Conservation (phyloP, 2,329 filamentous ascomycete genomes). For the Shiraia bambusicola region DNA sequence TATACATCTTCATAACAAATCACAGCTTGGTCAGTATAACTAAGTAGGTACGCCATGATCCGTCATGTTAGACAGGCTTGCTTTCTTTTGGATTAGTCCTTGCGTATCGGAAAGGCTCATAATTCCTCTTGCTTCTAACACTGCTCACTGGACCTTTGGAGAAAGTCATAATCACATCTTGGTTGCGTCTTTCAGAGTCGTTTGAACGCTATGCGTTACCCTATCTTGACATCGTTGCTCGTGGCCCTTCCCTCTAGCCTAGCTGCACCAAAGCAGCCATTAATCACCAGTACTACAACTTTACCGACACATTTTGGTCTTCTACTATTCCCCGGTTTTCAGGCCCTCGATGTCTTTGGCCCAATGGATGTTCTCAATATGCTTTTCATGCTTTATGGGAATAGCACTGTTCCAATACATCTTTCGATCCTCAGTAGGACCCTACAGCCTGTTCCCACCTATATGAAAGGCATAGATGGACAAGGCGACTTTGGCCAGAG, state of each 20-base stretch:
- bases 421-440: conserved; percentile 29
- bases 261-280: conserved; percentile 12
- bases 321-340: conserved; percentile 25
- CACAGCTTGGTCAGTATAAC: too few species aligned
- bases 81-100: too few species aligned
- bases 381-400: conserved; percentile 27
- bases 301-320: conserved; percentile 28
- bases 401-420: conserved; percentile 22
- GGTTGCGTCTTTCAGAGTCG: neutral
- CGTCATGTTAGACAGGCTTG: too few species aligned
- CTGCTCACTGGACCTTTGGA: too few species aligned
- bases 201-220: conserved; percentile 10
- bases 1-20: too few species aligned
- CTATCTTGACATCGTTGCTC: conserved; percentile 11
- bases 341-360: conserved; percentile 43
- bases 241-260: conserved; percentile 7
- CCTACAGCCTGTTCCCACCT: conserved; percentile 32
- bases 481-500: conserved; percentile 37
- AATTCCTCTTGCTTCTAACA: too few species aligned
- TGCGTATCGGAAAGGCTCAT: too few species aligned
- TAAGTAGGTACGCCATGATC: too few species aligned
- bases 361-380: conserved; percentile 50
- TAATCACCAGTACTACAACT: conserved; percentile 23
- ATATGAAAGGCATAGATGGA: conserved; percentile 16
- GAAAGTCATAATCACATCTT: neutral